phyloP scores from a whole-genome alignment of 495 filamentous ascomycete species.

The Tuber brumale region DNA sequence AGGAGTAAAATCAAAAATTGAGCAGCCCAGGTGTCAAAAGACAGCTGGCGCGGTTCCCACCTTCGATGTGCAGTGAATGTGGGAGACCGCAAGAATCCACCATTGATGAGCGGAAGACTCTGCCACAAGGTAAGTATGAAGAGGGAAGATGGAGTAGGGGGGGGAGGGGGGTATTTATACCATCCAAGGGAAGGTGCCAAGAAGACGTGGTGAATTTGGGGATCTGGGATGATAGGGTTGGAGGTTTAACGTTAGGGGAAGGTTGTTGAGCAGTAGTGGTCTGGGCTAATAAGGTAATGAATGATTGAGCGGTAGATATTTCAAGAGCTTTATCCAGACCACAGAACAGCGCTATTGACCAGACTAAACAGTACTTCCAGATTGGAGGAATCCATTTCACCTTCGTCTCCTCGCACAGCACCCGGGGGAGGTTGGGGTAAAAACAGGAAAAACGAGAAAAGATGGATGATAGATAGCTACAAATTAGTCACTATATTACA shows the following conservation, averaged over 20 bases:
- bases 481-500: too few species aligned
- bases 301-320: too few species aligned
- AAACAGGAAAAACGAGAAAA: too few species aligned
- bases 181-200: not conserved
- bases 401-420: too few species aligned
- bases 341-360: too few species aligned
- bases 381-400: too few species aligned
- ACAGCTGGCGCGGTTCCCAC: not conserved
- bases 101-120: not conserved
- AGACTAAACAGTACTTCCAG: too few species aligned
- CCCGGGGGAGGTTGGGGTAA: too few species aligned
- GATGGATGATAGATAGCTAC: too few species aligned
- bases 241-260: not conserved
- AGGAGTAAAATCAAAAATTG: not conserved
- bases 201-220: not conserved
- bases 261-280: too few species aligned
- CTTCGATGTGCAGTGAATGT: not conserved
- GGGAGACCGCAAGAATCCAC: not conserved
- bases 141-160: not conserved
- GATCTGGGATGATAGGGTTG: not conserved
- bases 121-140: not conserved
- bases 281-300: too few species aligned
- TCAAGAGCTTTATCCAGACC: too few species aligned
- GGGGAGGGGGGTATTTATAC: not conserved
- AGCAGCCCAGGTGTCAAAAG: not conserved